Percentiles rank a stretch among this genome's conserved stretches.
Evolutionary conservation across 1,284 basidiomycete species (phyloP).

Genomic region (Meripilus lineatus): DNA sequence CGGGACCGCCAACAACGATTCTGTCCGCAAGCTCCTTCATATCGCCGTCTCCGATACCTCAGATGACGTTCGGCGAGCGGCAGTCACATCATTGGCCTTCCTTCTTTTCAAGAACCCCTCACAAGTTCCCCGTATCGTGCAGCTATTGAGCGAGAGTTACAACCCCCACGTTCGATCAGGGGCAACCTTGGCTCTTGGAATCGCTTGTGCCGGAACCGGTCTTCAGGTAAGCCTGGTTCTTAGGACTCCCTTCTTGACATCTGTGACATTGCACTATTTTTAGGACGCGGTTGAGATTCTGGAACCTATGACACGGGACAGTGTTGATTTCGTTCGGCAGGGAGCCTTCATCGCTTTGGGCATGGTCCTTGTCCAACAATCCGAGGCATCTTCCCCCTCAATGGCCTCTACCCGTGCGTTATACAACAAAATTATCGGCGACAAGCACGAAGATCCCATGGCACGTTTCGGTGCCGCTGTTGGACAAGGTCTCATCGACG

Average conservation of each 20-base stretch:
- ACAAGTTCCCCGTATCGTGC: conserved; percentile 92
- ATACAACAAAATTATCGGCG: conserved; percentile 84
- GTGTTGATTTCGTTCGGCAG: conserved; percentile 95
- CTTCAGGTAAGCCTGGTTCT: conserved; percentile 62
- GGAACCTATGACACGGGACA: conserved; percentile 95
- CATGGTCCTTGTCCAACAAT: conserved; percentile 95
- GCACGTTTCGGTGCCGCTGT: conserved; percentile 94
- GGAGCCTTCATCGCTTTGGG: conserved; percentile 94
- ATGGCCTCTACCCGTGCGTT: conserved; percentile 74
- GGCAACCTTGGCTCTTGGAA: conserved; percentile 90
- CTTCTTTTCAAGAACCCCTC: conserved; percentile 92
- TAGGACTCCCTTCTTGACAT: conserved; percentile 14
- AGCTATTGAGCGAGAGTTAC: conserved; percentile 94
- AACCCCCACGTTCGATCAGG: conserved; percentile 98
- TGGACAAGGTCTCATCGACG: conserved; percentile 94
- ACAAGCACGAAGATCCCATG: conserved; percentile 98
- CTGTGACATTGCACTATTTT: background rate
- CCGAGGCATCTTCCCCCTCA: conserved; percentile 83
- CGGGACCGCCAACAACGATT: conserved; percentile 90
- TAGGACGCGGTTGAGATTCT: conserved; percentile 91
- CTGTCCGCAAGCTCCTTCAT: conserved; percentile 85
- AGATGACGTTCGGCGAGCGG: conserved; percentile 91
- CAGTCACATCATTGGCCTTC: conserved; percentile 92
- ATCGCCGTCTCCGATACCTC: conserved; percentile 96
- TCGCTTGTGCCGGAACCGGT: conserved; percentile 96